Percentiles rank a stretch among this genome's conserved stretches.
phyloP scores from a whole-genome alignment of 768 basidiomycete genomes.

The Saitozyma podzolica region DNA sequence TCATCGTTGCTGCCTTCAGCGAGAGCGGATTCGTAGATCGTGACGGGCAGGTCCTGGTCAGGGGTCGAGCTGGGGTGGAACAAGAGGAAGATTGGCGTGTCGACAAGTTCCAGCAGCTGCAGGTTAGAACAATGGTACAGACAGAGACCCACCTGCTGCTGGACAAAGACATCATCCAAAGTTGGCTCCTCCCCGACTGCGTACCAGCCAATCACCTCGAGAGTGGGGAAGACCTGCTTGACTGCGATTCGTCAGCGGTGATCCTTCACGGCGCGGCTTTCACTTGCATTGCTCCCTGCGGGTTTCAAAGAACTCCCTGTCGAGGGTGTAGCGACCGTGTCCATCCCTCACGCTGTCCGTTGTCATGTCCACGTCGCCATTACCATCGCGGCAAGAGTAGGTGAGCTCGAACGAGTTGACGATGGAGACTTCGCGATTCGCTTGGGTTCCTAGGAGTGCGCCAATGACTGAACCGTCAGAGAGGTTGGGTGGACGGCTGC shows the following conservation, averaged over 20 bases:
- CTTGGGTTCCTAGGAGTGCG: slow-evolving; percentile 88
- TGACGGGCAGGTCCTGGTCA: slow-evolving; percentile 77
- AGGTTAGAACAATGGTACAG: neutral
- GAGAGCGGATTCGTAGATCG: slow-evolving; percentile 87
- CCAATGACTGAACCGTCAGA: slow-evolving; percentile 71
- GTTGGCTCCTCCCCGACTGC: slow-evolving; percentile 76
- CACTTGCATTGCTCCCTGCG: slow-evolving; percentile 76
- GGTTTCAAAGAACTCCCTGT: slow-evolving; percentile 77
- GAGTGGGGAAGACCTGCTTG: slow-evolving; percentile 96
- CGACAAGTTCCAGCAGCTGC: slow-evolving; percentile 80
- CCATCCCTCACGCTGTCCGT: slow-evolving; percentile 1
- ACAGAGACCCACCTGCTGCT: slow-evolving; percentile 68
- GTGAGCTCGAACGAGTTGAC: slow-evolving; percentile 89
- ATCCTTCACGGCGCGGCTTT: slow-evolving; percentile 45
- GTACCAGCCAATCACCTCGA: slow-evolving; percentile 99
- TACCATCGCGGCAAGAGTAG: slow-evolving; percentile 20
- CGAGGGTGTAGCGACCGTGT: neutral
- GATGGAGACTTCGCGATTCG: slow-evolving; percentile 92
- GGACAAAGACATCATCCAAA: slow-evolving; percentile 72
- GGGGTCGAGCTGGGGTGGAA: slow-evolving; percentile 56
- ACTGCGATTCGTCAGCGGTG: slow-evolving; percentile 58
- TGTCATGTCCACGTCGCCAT: slow-evolving; percentile 56
- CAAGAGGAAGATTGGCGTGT: slow-evolving; percentile 83
- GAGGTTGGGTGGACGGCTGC: slow-evolving; percentile 51
- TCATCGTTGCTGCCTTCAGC: slow-evolving; percentile 64